Conservation (phyloP, 345 rosid species). For the Hibiscus mutabilis region DNA sequence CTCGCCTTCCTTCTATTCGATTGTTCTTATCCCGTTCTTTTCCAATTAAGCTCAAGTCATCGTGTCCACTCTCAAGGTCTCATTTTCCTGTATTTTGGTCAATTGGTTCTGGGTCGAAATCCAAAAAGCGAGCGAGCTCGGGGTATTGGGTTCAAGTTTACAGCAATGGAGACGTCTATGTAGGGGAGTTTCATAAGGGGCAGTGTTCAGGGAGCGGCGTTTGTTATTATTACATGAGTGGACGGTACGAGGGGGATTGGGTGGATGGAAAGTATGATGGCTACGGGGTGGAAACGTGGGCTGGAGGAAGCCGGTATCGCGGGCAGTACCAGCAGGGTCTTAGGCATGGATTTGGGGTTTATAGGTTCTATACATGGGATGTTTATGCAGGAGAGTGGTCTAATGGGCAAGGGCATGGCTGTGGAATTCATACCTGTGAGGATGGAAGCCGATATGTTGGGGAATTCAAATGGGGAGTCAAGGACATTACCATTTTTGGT, state of each 20-base stretch:
- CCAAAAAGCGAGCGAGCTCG: constrained; percentile 57
- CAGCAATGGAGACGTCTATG: constrained; percentile 85
- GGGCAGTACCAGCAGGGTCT: constrained; percentile 87
- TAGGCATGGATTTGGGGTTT: constrained; percentile 79
- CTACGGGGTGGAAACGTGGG: constrained; percentile 92
- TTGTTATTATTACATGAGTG: constrained; percentile 86
- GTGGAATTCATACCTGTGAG: constrained; percentile 92
- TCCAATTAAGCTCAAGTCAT: constrained; percentile 47
- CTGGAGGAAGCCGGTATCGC: constrained; percentile 82
- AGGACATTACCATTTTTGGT: constrained; percentile 98
- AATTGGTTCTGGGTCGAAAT: constrained; percentile 62
- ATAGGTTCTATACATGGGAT: constrained; percentile 89
- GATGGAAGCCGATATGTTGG: constrained; percentile 94
- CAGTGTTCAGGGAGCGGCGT: constrained; percentile 87
- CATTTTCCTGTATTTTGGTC: constrained; percentile 88
- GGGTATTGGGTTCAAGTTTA: constrained; percentile 88
- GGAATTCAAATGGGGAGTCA: constrained; percentile 93
- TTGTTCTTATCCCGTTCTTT: constrained; percentile 73
- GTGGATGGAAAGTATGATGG: constrained; percentile 90
- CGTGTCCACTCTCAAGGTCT: constrained; percentile 28
- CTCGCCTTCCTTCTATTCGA: constrained; percentile 75
- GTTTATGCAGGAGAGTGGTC: constrained; percentile 97
- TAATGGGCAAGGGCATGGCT: constrained; percentile 93
- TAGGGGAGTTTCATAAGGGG: constrained; percentile 84
- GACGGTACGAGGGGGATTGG: constrained; percentile 92